Conservation (phyloP, 2,329 filamentous ascomycete species). For the Xylaria sp. region DNA sequence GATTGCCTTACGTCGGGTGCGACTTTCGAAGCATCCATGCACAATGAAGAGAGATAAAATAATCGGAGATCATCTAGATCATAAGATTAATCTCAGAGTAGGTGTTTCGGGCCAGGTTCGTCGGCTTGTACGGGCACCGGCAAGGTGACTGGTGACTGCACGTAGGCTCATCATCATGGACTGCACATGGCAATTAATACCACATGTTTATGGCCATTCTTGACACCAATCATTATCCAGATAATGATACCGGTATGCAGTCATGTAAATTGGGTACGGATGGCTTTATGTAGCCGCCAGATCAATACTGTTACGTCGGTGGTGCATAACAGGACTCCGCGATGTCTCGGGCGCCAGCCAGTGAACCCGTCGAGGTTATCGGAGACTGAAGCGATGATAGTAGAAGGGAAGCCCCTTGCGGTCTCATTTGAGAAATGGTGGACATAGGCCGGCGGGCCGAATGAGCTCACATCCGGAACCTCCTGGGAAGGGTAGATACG, state of each 20-base stretch:
- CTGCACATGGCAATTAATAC: neutral
- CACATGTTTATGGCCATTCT: neutral
- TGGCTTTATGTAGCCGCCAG: neutral
- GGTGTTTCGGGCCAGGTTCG: too few relatives aligned
- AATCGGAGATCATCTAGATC: neutral
- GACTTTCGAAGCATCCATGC: slow-evolving; percentile 47
- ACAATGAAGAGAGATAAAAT: slow-evolving; percentile 18
- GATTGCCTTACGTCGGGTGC: slow-evolving; percentile 59
- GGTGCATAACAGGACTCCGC: neutral
- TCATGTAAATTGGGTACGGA: neutral
- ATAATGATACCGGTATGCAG: neutral
- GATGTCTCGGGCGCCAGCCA: neutral
- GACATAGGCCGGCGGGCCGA: neutral
- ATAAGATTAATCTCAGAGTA: too few relatives aligned
- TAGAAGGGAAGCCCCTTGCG: neutral
- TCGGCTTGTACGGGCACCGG: too few relatives aligned
- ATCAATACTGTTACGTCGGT: neutral
- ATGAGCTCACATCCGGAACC: neutral
- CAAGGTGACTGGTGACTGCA: neutral
- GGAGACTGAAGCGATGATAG: neutral
- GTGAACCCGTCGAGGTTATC: neutral
- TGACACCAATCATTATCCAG: neutral
- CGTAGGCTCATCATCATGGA: neutral
- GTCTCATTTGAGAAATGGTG: neutral
- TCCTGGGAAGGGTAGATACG: neutral